These are phyloP conservation scores for Umbelopsis vinacea DNA, from an alignment of 192 early-diverging fungal species.

Conservation along the genomic window DNA sequence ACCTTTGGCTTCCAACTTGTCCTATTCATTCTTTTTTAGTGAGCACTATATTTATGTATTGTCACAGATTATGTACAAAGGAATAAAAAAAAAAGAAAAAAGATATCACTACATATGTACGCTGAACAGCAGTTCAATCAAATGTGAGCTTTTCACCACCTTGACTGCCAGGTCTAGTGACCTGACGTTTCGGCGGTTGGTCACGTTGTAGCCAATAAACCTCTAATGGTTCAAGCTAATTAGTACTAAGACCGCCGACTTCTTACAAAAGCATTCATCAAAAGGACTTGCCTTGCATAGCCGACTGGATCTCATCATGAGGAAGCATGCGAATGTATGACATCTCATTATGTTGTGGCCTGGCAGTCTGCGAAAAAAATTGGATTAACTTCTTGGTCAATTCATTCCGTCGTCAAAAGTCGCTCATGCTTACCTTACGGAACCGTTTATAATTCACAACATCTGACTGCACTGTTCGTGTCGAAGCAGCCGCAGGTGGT, in stretches of 20 bases:
- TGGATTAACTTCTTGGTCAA: background rate
- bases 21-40: background rate
- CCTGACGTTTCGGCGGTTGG: background rate
- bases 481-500: background rate
- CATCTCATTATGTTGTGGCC: conserved; percentile 8
- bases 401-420: too few species aligned
- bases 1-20: background rate
- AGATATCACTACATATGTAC: background rate
- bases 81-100: too few species aligned
- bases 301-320: background rate
- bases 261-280: background rate
- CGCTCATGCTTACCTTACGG: background rate
- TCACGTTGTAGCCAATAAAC: conserved; percentile 6
- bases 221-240: background rate
- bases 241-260: background rate
- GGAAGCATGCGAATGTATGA: conserved; percentile 15
- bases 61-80: conserved; percentile 4
- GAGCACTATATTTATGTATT: background rate
- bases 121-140: background rate
- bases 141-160: conserved; percentile 9
- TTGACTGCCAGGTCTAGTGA: conserved; percentile 1
- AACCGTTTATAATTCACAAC: conserved; percentile 4
- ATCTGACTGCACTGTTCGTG: background rate
- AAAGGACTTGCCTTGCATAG: conserved; percentile 6
- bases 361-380: background rate